A percentile compares a stretch with the other conserved stretches of the same genome.
Evolutionary conservation across 192 early-diverging fungal species (phyloP).

Genomic region (Podila epigama): DNA sequence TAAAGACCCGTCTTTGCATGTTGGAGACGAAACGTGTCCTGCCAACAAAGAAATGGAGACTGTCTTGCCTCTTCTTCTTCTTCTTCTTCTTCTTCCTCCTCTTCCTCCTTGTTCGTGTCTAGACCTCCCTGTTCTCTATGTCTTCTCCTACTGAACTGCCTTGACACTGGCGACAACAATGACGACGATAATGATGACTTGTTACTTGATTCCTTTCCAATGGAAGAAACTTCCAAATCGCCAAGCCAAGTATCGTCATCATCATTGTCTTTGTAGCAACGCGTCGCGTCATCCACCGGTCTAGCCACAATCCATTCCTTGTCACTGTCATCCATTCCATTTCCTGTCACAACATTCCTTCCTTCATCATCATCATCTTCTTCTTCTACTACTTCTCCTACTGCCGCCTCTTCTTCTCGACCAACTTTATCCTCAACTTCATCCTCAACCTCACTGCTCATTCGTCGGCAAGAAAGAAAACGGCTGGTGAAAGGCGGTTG

Average conservation of each 20-base stretch:
- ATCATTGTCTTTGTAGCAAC: no score
- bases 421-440: no score
- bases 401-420: no score
- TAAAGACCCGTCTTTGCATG: slow-evolving; percentile 29
- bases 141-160: background rate
- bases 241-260: background rate
- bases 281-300: slow-evolving; percentile 5
- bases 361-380: no score
- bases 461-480: slow-evolving; percentile 18
- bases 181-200: background rate
- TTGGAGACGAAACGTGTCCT: slow-evolving; percentile 30
- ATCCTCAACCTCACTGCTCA: no score
- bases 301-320: slow-evolving; percentile 38
- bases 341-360: slow-evolving; percentile 29
- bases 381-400: no score
- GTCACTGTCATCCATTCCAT: slow-evolving; percentile 20
- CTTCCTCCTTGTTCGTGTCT: background rate
- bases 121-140: no score
- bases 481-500: slow-evolving; percentile 28
- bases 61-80: no score
- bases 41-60: slow-evolving; percentile 22
- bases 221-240: background rate
- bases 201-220: background rate
- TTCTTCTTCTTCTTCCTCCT: no score
- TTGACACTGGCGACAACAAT: background rate